A percentile compares a stretch with the other conserved stretches of the same genome.
phyloP scores from a whole-genome alignment of 192 early-diverging fungal genomes.

The Coemansia aciculifera region DNA sequence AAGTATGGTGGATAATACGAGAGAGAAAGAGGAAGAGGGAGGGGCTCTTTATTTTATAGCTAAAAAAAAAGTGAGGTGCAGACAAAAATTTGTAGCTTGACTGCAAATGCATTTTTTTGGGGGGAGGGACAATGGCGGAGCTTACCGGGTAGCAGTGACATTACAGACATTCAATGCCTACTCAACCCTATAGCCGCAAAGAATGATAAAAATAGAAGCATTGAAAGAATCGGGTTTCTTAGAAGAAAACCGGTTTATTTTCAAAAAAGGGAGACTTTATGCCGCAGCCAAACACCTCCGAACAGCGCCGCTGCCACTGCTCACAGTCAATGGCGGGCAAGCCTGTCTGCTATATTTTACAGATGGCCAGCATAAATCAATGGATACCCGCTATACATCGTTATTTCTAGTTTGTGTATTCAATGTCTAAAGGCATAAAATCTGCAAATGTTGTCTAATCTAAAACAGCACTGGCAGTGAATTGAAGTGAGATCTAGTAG shows the following conservation, averaged over 20 bases:
- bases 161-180: background rate
- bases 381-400: background rate
- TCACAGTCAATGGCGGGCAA: background rate
- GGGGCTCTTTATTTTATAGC: background rate
- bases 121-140: background rate
- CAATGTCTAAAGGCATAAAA: background rate
- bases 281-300: background rate
- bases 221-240: too few relatives aligned
- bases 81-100: background rate
- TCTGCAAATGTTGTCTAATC: background rate
- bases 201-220: background rate
- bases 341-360: background rate
- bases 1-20: background rate
- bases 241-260: background rate
- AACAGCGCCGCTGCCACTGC: background rate
- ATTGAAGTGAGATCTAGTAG: background rate
- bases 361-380: background rate
- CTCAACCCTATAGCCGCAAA: constrained; percentile 1
- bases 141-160: background rate
- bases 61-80: background rate
- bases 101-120: background rate
- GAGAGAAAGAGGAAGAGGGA: background rate
- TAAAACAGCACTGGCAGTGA: background rate
- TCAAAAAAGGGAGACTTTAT: background rate
- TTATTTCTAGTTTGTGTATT: background rate